Conservation (phyloP, 75 land plant species). For the Adiantum capillusveneris region DNA sequence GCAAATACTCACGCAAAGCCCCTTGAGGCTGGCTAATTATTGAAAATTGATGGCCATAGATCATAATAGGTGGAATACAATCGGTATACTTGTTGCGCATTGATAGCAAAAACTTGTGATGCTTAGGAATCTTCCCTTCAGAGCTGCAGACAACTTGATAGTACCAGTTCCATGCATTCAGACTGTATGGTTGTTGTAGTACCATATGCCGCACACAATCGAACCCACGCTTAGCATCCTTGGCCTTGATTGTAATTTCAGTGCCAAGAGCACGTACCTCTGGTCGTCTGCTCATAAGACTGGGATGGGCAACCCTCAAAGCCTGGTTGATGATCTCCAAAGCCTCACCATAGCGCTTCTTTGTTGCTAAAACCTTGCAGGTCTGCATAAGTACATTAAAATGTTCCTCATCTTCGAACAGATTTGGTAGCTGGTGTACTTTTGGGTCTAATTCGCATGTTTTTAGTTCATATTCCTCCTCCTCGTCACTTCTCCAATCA, state of each 20-base stretch:
- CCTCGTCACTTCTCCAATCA: conserved; percentile 74
- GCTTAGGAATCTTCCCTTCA: conserved; percentile 31
- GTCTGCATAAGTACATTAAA: conserved; percentile 51
- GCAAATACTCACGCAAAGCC: conserved; percentile 68
- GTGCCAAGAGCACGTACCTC: conserved; percentile 12
- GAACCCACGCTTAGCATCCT: conserved; percentile 64
- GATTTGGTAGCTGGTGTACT: conserved; percentile 58
- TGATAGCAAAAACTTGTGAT: conserved; percentile 50
- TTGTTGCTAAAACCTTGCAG: conserved; percentile 55
- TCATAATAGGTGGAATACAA: conserved; percentile 69
- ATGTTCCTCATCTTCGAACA: conserved; percentile 73
- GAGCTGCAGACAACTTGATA: conserved; percentile 77
- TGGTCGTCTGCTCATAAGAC: neutral
- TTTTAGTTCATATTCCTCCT: conserved; percentile 31
- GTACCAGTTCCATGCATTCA: conserved; percentile 87
- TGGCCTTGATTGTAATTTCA: conserved; percentile 65
- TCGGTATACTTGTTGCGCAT: conserved; percentile 49
- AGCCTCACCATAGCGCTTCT: conserved; percentile 64
- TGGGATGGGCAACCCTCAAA: conserved; percentile 28
- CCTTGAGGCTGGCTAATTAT: conserved; percentile 70
- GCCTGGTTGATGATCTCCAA: conserved; percentile 61
- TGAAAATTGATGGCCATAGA: conserved; percentile 71
- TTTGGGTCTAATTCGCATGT: conserved; percentile 23
- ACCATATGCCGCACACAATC: conserved; percentile 66
- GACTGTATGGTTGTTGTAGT: conserved; percentile 75